These are phyloP conservation scores for Nicotiana knightiana DNA, from an alignment of 257 asterid genomes.

Conservation along the genomic window DNA sequence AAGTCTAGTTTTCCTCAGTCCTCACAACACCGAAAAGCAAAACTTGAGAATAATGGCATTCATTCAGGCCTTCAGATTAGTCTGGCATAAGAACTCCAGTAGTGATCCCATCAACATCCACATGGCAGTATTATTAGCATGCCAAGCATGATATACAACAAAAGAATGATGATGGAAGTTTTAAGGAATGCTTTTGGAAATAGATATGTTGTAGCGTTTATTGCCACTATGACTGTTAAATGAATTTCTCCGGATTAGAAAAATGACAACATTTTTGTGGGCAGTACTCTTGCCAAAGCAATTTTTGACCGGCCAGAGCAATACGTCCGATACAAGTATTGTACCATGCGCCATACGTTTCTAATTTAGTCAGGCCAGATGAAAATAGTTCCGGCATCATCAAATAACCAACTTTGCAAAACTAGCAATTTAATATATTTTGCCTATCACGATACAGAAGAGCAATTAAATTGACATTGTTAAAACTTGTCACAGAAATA, in stretches of 20 bases:
- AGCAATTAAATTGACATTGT: not conserved
- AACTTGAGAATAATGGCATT: not conserved
- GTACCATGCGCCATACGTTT: not conserved
- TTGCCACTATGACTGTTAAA: not conserved
- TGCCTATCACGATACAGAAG: not conserved
- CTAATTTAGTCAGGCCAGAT: not conserved
- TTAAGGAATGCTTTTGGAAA: not conserved
- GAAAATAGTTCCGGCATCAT: not conserved
- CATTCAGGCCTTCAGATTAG: not conserved
- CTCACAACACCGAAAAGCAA: not conserved
- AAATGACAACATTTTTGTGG: not conserved
- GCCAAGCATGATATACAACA: slow-evolving; percentile 3
- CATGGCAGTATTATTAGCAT: not conserved
- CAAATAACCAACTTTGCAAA: not conserved
- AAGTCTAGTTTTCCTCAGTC: slow-evolving; percentile 2
- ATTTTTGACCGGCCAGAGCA: not conserved
- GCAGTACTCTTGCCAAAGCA: not conserved
- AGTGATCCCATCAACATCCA: not conserved
- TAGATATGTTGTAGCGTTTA: not conserved
- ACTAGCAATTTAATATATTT: not conserved
- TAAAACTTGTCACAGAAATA: not conserved
- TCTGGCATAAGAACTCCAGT: not conserved
- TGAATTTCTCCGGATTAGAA: not conserved
- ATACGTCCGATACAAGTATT: not conserved
- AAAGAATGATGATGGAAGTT: not conserved